These are phyloP conservation scores for Sarocladium brachiariae DNA, from an alignment of 2,329 filamentous ascomycete genomes.

Conservation along the genomic window DNA sequence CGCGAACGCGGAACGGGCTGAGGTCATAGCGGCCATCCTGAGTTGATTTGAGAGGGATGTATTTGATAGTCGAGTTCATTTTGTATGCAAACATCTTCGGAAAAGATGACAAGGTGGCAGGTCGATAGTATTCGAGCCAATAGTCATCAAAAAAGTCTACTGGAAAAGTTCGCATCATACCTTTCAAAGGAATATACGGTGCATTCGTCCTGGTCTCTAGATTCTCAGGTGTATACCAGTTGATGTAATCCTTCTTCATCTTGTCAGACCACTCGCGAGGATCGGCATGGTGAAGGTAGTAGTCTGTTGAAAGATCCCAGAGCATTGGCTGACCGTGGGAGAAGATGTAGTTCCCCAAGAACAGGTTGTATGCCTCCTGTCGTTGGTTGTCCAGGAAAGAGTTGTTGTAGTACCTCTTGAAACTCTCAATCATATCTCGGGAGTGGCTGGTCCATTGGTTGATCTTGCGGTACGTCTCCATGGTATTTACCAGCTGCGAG, in stretches of 20 bases:
- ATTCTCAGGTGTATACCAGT: slow-evolving; percentile 76
- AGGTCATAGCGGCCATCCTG: slow-evolving; percentile 72
- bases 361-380: slow-evolving; percentile 96
- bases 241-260: slow-evolving; percentile 64
- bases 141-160: slow-evolving; percentile 78
- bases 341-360: slow-evolving; percentile 93
- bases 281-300: slow-evolving; percentile 88
- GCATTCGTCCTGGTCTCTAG: slow-evolving; percentile 57
- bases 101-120: slow-evolving; percentile 79
- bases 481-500: slow-evolving; percentile 95
- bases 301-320: slow-evolving; percentile 92
- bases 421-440: slow-evolving; percentile 97
- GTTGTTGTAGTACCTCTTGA: slow-evolving; percentile 98
- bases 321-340: slow-evolving; percentile 84
- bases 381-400: slow-evolving; percentile 96
- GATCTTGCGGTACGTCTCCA: slow-evolving; percentile 98
- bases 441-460: slow-evolving; percentile 99
- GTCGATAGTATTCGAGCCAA: slow-evolving; percentile 95
- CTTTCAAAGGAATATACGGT: slow-evolving; percentile 32
- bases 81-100: slow-evolving; percentile 88
- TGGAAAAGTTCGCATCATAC: slow-evolving; percentile 32
- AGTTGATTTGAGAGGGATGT: slow-evolving; percentile 68
- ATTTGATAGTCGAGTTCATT: slow-evolving; percentile 82
- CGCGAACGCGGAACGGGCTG: slow-evolving; percentile 80
- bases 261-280: slow-evolving; percentile 66